Conservation (phyloP, 805 yeast genomes). For the Lipomyces kockii region DNA sequence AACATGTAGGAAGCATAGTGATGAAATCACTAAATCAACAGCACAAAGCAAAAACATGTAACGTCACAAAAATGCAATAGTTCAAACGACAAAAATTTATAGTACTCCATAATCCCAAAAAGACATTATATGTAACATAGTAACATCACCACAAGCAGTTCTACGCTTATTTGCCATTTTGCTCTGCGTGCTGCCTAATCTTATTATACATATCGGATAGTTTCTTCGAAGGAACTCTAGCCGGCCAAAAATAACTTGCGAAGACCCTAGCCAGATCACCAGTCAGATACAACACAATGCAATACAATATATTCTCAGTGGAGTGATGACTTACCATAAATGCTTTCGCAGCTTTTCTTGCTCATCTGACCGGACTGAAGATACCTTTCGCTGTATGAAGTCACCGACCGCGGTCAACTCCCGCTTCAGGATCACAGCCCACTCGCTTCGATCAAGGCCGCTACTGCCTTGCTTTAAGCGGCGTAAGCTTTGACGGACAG, state of each 20-base stretch:
- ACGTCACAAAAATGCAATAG: not conserved
- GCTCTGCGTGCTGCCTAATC: conserved; percentile 22
- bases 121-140: not conserved
- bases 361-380: conserved; percentile 40
- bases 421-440: conserved; percentile 70
- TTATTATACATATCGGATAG: conserved; percentile 71
- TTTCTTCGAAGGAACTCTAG: conserved; percentile 67
- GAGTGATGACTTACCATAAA: conserved; percentile 57
- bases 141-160: not conserved
- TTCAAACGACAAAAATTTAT: conserved; percentile 1
- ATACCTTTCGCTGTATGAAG: conserved; percentile 57
- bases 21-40: not conserved
- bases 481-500: conserved; percentile 68
- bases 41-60: not conserved
- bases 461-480: conserved; percentile 71
- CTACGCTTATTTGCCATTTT: not conserved
- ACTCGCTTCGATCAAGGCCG: conserved; percentile 74
- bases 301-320: not conserved
- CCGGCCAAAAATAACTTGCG: conserved; percentile 87
- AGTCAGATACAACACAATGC: not conserved
- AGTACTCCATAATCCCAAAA: not conserved
- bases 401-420: conserved; percentile 78
- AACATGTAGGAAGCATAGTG: not conserved
- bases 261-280: conserved; percentile 50
- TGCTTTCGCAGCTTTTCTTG: conserved; percentile 59